phyloP scores from a whole-genome alignment of 805 yeast genomes.

The Saccharomycopsis capsularis region DNA sequence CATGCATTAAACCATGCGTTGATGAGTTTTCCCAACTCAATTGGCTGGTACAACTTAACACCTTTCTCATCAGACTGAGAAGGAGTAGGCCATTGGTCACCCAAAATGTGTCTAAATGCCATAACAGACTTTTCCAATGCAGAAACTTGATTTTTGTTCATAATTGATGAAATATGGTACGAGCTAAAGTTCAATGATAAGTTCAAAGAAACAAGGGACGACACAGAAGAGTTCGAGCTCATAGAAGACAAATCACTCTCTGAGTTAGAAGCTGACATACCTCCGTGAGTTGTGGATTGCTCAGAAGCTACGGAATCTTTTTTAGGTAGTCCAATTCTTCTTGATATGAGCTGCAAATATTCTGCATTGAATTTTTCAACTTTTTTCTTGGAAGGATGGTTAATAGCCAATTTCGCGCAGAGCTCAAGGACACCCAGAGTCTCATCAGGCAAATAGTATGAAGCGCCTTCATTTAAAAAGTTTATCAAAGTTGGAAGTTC shows the following conservation, averaged over 20 bases:
- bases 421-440: slow-evolving; percentile 53
- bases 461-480: slow-evolving; percentile 73
- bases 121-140: slow-evolving; percentile 41
- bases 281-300: slow-evolving; percentile 41
- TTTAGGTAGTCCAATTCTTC: slow-evolving; percentile 19
- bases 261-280: slow-evolving; percentile 42
- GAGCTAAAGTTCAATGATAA: slow-evolving; percentile 63
- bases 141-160: slow-evolving; percentile 31
- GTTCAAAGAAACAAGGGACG: slow-evolving; percentile 44
- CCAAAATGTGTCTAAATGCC: slow-evolving; percentile 46
- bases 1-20: slow-evolving; percentile 53
- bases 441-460: slow-evolving; percentile 56
- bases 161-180: slow-evolving; percentile 33
- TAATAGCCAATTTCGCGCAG: slow-evolving; percentile 52
- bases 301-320: slow-evolving; percentile 26
- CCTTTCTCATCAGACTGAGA: slow-evolving; percentile 1
- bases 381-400: slow-evolving; percentile 34
- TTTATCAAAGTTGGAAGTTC: slow-evolving; percentile 65
- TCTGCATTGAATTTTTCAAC: slow-evolving; percentile 12
- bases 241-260: slow-evolving; percentile 30
- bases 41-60: slow-evolving; percentile 21
- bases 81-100: slow-evolving; percentile 25
- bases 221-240: slow-evolving; percentile 32
- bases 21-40: slow-evolving; percentile 24
- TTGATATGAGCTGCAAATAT: slow-evolving; percentile 17